These are phyloP conservation scores for Botrytis cinerea DNA, from an alignment of 2,329 filamentous ascomycete species.

Conservation along the genomic window DNA sequence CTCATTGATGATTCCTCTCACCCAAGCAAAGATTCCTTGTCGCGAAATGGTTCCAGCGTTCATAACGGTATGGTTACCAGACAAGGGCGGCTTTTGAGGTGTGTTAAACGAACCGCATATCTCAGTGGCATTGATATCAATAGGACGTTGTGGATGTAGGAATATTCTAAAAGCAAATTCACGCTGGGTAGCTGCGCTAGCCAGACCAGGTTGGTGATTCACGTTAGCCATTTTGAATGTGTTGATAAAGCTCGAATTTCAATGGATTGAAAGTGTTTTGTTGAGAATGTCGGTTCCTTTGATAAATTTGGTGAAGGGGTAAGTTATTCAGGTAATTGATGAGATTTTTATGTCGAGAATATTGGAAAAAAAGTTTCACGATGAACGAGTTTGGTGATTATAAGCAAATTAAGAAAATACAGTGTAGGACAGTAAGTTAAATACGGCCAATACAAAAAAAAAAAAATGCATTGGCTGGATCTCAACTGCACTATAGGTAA, in stretches of 20 bases:
- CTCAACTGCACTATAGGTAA: background rate
- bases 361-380: background rate
- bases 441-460: background rate
- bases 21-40: background rate
- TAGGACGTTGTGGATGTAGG: background rate
- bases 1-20: background rate
- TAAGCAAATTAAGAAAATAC: background rate
- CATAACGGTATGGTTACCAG: background rate
- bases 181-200: background rate
- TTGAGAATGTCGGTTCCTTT: background rate
- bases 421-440: background rate
- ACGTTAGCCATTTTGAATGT: background rate
- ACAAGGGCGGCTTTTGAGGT: background rate
- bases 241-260: background rate
- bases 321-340: background rate
- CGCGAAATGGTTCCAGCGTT: background rate
- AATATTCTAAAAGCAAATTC: background rate
- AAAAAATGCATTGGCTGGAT: background rate
- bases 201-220: background rate
- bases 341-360: background rate
- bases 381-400: background rate
- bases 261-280: background rate
- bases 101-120: background rate
- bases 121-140: background rate
- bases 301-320: background rate